Base-by-base conservation (phyloP, 441 rosid genomes). In the Aleurites moluccanus region DNA sequence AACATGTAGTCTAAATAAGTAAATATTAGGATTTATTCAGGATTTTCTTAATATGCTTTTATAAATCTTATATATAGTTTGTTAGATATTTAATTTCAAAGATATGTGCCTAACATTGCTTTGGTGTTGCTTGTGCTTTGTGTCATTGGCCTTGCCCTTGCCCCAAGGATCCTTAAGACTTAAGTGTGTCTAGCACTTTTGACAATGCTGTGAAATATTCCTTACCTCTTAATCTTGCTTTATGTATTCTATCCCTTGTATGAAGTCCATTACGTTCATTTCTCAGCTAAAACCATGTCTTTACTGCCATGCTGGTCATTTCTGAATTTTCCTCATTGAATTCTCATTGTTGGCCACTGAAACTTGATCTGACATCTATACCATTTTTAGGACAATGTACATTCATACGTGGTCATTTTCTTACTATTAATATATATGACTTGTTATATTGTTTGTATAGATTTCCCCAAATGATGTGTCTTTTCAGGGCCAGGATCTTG, bases 401-500 rank as follows among this genome's bases (percentile, higher is more conserved):
- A n/a, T 35, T 53, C 4, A 53, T 33, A 16, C 10, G 4, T 20
- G 30, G 8, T 57, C 7, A 45, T 28, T 38, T 42, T 35, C 25
- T 10, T 5, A 20, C 2, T 49, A 42, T 64, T 25, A 55, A 25
- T 18, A 25, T 18, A 28, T 5, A 10, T 33, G n/a, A 63, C 42
- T 14, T 3, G 2, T 63, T 63, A 14, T 35, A 15, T 47, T 8
- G 2, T 70, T 62, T 40, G 53, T 42, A 0, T 49, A 30, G 65
- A 44, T 64, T 64, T 78, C 56, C 33, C 20, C 45, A 68, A 75
- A 63, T 67, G 27, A 60, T 78, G 57, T 73, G 72, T 66, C 62
- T 76, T 73, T 64, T 56, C 80, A 95, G 99, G 99, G 96, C 75
- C 85, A 80, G 73, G 84, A 86, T 86, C 88, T 95, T 84, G 85